Percentiles rank a stretch among this genome's conserved stretches.
phyloP scores from a whole-genome alignment of 345 rosid genomes.

The Ricinus communis region DNA sequence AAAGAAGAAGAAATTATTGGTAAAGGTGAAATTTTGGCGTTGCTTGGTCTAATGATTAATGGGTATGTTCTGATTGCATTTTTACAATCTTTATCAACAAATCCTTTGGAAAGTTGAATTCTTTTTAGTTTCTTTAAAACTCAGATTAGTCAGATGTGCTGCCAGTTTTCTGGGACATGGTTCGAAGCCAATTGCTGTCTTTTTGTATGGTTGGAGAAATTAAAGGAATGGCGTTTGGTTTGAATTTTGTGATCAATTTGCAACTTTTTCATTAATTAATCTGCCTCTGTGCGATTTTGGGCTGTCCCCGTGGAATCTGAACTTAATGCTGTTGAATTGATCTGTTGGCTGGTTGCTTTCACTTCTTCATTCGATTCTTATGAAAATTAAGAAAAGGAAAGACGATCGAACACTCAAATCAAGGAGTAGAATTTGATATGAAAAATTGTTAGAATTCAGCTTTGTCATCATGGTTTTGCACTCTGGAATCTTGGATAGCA shows the following conservation, averaged over 20 bases:
- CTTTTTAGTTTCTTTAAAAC: no score
- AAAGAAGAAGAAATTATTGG: no score
- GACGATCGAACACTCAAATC: background rate
- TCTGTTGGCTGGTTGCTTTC: background rate
- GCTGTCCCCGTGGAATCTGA: background rate
- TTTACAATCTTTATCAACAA: background rate
- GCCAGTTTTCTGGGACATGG: no score
- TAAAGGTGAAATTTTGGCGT: no score
- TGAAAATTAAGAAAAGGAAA: background rate
- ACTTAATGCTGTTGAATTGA: no score
- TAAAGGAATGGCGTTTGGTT: background rate
- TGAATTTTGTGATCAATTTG: background rate
- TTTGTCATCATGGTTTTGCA: background rate
- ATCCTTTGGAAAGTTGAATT: background rate
- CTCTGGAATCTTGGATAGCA: background rate
- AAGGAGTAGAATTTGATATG: background rate
- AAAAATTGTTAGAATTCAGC: background rate
- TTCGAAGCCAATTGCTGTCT: no score
- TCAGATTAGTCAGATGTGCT: no score
- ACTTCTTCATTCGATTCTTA: background rate
- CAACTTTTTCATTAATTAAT: no score
- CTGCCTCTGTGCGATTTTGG: background rate
- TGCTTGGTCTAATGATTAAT: no score
- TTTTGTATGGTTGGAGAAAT: no score
- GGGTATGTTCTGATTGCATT: background rate